These are phyloP conservation scores for Tuber magnatum DNA, from an alignment of 495 filamentous ascomycete species.

Conservation along the genomic window DNA sequence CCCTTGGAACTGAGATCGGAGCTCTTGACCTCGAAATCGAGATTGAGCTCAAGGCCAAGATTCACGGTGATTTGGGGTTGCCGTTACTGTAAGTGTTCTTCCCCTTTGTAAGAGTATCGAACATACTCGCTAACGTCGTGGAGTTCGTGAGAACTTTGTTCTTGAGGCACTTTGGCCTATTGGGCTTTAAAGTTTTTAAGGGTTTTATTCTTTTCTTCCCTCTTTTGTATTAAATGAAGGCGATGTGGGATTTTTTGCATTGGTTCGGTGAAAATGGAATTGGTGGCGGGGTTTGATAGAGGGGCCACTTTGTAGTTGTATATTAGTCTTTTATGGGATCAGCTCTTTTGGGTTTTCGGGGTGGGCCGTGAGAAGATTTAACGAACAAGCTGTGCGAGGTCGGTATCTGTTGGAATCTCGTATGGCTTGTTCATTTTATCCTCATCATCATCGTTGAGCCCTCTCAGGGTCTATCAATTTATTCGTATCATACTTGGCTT, in stretches of 20 bases:
- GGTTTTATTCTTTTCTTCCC: not conserved
- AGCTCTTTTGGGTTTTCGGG: not conserved
- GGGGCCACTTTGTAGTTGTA: not conserved
- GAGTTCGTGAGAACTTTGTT: slow-evolving; percentile 6
- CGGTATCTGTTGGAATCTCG: not conserved
- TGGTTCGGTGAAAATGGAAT: not conserved
- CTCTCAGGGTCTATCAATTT: too few relatives aligned
- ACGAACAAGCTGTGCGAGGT: not conserved
- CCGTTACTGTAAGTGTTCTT: slow-evolving; percentile 64
- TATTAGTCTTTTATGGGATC: not conserved
- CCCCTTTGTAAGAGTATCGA: not conserved
- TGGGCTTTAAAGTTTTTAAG: too few relatives aligned
- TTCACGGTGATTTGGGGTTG: slow-evolving; percentile 82
- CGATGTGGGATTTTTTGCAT: not conserved
- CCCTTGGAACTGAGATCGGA: slow-evolving; percentile 72
- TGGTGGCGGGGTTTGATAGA: not conserved
- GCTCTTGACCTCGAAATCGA: slow-evolving; percentile 83
- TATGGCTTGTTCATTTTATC: too few relatives aligned
- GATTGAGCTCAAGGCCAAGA: slow-evolving; percentile 86
- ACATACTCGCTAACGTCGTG: slow-evolving; percentile 9
- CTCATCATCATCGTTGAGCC: too few relatives aligned
- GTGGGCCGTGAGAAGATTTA: not conserved
- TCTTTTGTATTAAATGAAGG: not conserved
- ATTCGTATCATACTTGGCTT: too few relatives aligned
- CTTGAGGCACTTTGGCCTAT: not conserved